Base-by-base conservation (phyloP, 192 early-diverging fungal species). In the Phlyctochytrium arcticum region DNA sequence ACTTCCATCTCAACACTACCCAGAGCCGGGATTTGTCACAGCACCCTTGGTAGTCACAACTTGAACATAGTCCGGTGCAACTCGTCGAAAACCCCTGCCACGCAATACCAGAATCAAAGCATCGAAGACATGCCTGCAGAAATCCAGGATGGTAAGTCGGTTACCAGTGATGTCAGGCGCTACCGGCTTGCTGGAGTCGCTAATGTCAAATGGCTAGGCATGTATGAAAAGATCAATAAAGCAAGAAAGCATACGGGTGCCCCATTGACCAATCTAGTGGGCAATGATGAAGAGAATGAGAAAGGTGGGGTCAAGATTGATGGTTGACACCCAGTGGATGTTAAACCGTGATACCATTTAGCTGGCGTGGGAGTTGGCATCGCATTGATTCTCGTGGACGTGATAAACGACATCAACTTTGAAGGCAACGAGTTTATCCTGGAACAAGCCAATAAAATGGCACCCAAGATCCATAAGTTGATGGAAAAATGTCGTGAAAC, bases 351-450 rank as follows among this genome's bases (percentile, higher is more conserved):
- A 15, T 19, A 15, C 24, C 21, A 53, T 44, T 12, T 19, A 44
- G 39, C 3, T 29, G 35, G 21, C 12, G 19, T 44, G 3, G 19
- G 49, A 12, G 21, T 56, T 24, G 53, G 53, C 24, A 36, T 65
- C 4, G 63, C 63, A 34, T 34, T 65, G 5, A 50, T 65, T 7
- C 31, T 65, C 8, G 54, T 65, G 36, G 63, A 65, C 32, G 53
- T 65, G 7, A 54, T 65, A 57, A 65, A 65, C 54, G 63, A 65
- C 63, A 54, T 65, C 27, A 53, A 65, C 19, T 65, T 65, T 37
- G 53, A 54, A 37, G 63, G 54, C 0, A 65, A 65, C 54, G 63
- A 65, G 0, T 56, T 57, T 33, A 65, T 65, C 15, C 53, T 65
- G 10, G 29, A 33, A 21, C 10, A 56, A 6, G 50, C 63, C 8